Evolutionary conservation across 108 stramenopile genomes (phyloP).

Genomic region (Discostella stelligeroides): DNA sequence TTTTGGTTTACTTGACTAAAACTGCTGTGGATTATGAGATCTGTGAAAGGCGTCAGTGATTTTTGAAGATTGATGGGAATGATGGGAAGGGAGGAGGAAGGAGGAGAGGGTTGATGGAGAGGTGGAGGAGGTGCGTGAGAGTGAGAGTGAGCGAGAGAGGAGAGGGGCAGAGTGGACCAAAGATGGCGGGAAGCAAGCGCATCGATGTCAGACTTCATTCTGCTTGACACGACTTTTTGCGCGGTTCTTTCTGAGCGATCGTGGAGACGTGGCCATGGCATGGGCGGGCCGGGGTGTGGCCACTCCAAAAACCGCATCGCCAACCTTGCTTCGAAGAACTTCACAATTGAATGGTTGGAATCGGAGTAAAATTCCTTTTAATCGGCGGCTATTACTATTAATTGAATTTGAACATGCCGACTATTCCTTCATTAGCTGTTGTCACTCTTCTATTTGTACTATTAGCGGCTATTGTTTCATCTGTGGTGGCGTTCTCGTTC

Average conservation of each 20-base stretch:
- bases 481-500: neutral
- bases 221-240: too few species aligned
- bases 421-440: neutral
- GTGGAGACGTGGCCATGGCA: too few species aligned
- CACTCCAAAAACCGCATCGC: neutral
- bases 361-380: neutral
- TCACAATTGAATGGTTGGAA: too few species aligned
- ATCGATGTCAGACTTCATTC: too few species aligned
- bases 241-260: too few species aligned
- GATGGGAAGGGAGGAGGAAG: neutral
- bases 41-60: too few species aligned
- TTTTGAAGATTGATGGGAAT: too few species aligned
- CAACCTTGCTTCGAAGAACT: too few species aligned
- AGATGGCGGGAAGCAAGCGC: neutral
- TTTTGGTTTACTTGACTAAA: neutral
- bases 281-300: neutral
- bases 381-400: neutral
- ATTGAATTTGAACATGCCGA: neutral
- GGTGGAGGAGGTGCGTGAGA: neutral
- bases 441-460: neutral
- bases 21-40: too few species aligned
- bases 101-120: neutral
- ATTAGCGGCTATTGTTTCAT: neutral
- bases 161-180: too few species aligned
- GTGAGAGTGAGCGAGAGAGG: neutral